Evolutionary conservation across 352 stramenopile genomes (phyloP), one percentile per base, ranked within the genome.

Genomic region (Phytophthora hybrid): DNA sequence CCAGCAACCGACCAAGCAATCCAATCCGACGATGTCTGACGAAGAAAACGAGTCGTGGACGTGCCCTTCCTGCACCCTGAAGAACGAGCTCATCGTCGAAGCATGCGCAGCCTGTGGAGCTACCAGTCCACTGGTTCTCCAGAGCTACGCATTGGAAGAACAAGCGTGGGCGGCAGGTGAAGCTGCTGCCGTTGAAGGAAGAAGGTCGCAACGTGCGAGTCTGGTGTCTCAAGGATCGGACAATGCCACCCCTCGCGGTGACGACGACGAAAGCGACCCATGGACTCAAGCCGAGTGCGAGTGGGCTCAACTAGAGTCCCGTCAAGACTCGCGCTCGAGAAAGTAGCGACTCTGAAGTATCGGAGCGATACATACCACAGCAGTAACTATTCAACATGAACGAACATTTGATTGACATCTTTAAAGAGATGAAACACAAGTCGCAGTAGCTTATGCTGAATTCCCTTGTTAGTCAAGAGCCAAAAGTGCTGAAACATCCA

Each of bases 221-320:
- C 54, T 73, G 3, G 62, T 66, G 2, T 90, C 82, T 13, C 76
- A 87, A 32, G 75, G 81, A 13, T 90, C 84, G 11, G 66, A 61
- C 11, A 73, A 74, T 57, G 56, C 63, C 53, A 89, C 74, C 29
- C 68, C 78, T 6, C 62, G 78, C 14, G 66, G 64, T 21, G 74
- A 76, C 6, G 77, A 53, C 9, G 76, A 75, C 6, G 81, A 84
- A 32, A 54, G 81, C 16, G 84, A 93, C 47, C 87, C 84, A 31
- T 93, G 87, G 87, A 69, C 75, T 0, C 78, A 90, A 75, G 87
- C 87, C 8, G 87, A 93, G 63, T 80, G 82, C 37, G 87, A 93
- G 55, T 93, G 87, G 87, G 87, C 87, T 1, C 59, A 82, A 47
- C 74, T 93, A 3, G 87, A 93, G 63, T 81, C 84, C 11, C 74